Evolutionary conservation across 1,284 basidiomycete species (phyloP).

Genomic region (Irpex lacteus): DNA sequence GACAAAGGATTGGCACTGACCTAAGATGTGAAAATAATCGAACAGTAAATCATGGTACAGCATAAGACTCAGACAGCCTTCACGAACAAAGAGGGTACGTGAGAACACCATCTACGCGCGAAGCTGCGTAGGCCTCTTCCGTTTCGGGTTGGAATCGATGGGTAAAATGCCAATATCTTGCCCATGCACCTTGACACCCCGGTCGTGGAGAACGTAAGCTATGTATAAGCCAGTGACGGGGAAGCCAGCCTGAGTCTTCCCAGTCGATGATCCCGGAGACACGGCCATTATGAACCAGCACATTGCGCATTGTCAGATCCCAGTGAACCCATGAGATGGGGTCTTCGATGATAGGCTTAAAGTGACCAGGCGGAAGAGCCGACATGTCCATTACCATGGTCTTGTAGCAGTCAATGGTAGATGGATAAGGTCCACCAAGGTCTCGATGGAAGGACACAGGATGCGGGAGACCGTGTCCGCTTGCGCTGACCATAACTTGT

Average conservation of each 20-base stretch:
- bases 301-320: slow-evolving; percentile 23
- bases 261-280: slow-evolving; percentile 25
- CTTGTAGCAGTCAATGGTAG: slow-evolving; percentile 18
- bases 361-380: neutral
- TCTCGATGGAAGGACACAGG: slow-evolving; percentile 15
- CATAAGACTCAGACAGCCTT: neutral
- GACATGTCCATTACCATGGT: slow-evolving; percentile 9
- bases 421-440: slow-evolving; percentile 18
- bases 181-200: slow-evolving; percentile 10
- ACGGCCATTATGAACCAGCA: slow-evolving; percentile 21
- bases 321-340: slow-evolving; percentile 21
- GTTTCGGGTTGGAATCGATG: slow-evolving; percentile 2
- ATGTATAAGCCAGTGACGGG: slow-evolving; percentile 13
- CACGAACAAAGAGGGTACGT: neutral
- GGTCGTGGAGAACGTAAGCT: slow-evolving; percentile 3
- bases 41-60: neutral
- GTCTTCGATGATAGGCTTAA: slow-evolving; percentile 13
- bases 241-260: slow-evolving; percentile 26
- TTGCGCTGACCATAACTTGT: slow-evolving; percentile 24
- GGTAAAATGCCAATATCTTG: slow-evolving; percentile 4
- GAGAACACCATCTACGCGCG: neutral
- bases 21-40: too few relatives aligned
- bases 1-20: neutral
- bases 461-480: slow-evolving; percentile 22
- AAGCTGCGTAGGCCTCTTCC: slow-evolving; percentile 6